Evolutionary conservation across 805 yeast species (phyloP), one percentile per base, ranked within the genome.

Genomic region (Ogataea siamensis): DNA sequence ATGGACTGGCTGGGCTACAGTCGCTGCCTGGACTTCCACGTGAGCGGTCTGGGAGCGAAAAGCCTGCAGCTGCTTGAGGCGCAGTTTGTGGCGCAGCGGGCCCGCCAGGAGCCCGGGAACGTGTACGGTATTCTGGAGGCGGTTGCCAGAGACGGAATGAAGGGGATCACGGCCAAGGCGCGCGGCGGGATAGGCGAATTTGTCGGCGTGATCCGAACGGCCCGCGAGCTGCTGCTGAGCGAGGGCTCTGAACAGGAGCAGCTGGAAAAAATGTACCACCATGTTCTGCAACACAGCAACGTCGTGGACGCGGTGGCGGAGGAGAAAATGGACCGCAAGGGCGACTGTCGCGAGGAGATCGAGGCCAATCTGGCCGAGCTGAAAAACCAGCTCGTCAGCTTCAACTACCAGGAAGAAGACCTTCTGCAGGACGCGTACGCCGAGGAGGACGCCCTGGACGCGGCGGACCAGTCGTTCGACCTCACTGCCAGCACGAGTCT

Each of bases 21-120:
- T 22, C 62, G 87, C 22, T 68, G 82, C 1, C 45, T 88, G 18
- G 71, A 74, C 30, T 67, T 66, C 36, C 91, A 89, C 1, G 67
- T 77, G 24, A 62, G 81, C 39, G 89, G 93, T 0, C 53, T 87
- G 7, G 96, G 96, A 0, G 68, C 64, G 1, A 71, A 71, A 23
- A 63, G 82, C 0, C 31, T 53, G 23, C 30, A 31, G n/a, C 30
- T 37, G 10, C 43, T 59, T 8, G 60, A 57, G 37, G 28, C 38
- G 1, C 32, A 24, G 15, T 42, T 42, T 29, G 17, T 34, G 19
- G 32, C 26, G 16, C 37, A 32, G 17, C 36, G 43, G 17, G 30
- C 32, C 3, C 13, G 22, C 11, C 42, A 42, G 7, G 34, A 37
- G 16, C 39, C 38, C 10, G 37, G 39, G 11, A 45, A 38, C 21